Evolutionary conservation across 768 basidiomycete species (phyloP).

Genomic region (Tricholomella constricta): DNA sequence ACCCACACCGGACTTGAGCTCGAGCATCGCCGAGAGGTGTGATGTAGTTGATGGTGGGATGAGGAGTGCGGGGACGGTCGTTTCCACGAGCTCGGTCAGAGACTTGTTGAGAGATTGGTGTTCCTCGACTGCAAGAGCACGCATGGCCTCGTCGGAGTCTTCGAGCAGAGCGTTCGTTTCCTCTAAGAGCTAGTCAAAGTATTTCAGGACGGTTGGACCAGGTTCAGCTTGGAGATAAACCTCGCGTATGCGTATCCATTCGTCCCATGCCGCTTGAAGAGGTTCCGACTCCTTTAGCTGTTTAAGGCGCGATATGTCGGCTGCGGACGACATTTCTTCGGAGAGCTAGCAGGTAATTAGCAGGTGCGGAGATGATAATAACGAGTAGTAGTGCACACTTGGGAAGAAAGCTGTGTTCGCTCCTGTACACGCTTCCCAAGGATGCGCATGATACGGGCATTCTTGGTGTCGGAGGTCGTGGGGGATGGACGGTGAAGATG

Average conservation of each 20-base stretch:
- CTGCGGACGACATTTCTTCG: constrained; percentile 51
- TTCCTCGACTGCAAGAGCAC: constrained; percentile 72
- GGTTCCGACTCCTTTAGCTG: constrained; percentile 70
- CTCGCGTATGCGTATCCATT: constrained; percentile 56
- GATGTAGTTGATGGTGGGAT: constrained; percentile 70
- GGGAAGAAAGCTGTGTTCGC: constrained; percentile 43
- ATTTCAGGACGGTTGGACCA: neutral
- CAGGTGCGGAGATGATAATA: neutral
- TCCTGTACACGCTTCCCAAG: constrained; percentile 57
- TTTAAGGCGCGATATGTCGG: constrained; percentile 60
- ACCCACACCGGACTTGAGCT: constrained; percentile 91
- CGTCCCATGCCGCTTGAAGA: constrained; percentile 67
- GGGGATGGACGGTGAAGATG: constrained; percentile 9
- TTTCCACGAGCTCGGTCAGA: constrained; percentile 36
- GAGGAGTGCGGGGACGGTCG: constrained; percentile 69
- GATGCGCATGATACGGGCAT: constrained; percentile 54
- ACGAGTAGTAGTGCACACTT: constrained; percentile 33
- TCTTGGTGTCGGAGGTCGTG: constrained; percentile 38
- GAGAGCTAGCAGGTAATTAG: constrained; percentile 43
- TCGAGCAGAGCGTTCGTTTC: constrained; percentile 62
- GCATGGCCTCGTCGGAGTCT: constrained; percentile 79
- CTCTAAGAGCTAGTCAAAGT: constrained; percentile 58
- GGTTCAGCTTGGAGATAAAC: constrained; percentile 40
- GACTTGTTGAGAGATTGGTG: constrained; percentile 44
- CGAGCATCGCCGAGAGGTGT: constrained; percentile 76